phyloP scores from a whole-genome alignment of 768 basidiomycete genomes.

The Kwoniella sp. region DNA sequence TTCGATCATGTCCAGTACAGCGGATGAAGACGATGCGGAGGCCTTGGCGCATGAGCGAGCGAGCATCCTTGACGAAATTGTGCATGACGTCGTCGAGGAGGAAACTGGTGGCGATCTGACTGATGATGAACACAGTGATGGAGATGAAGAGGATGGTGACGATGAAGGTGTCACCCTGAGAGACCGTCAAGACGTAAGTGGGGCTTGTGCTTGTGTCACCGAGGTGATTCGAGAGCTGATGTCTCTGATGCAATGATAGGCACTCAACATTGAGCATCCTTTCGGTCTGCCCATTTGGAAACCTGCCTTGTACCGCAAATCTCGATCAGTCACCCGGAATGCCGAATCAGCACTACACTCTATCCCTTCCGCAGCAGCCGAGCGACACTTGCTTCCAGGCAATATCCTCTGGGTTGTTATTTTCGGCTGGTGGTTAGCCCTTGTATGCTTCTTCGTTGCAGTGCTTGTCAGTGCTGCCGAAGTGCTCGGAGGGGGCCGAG shows the following conservation, averaged over 20 bases:
- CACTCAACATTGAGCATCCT: slow-evolving; percentile 96
- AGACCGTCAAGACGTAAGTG: slow-evolving; percentile 83
- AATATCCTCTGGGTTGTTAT: slow-evolving; percentile 88
- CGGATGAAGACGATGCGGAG: slow-evolving; percentile 45
- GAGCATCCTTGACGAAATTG: slow-evolving; percentile 42
- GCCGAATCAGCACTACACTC: slow-evolving; percentile 93
- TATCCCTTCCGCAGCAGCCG: slow-evolving; percentile 86
- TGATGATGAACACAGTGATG: slow-evolving; percentile 32
- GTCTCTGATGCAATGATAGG: slow-evolving; percentile 36
- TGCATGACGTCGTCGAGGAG: slow-evolving; percentile 44
- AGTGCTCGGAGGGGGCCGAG: slow-evolving; percentile 74
- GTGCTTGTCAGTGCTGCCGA: slow-evolving; percentile 65
- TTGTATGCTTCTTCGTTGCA: slow-evolving; percentile 70
- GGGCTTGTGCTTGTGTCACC: too few species aligned
- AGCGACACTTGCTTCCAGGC: slow-evolving; percentile 87
- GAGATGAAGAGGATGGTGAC: slow-evolving; percentile 57
- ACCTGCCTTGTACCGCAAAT: slow-evolving; percentile 97
- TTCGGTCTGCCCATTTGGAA: slow-evolving; percentile 99
- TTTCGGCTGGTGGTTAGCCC: slow-evolving; percentile 92
- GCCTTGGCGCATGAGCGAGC: slow-evolving; percentile 28
- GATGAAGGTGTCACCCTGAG: slow-evolving; percentile 88
- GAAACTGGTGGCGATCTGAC: slow-evolving; percentile 30
- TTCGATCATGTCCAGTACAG: slow-evolving; percentile 42
- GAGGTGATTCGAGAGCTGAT: too few species aligned
- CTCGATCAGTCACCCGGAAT: slow-evolving; percentile 90